Base-by-base conservation (phyloP, 2,329 filamentous ascomycete species). In the Clonostachys solani region DNA sequence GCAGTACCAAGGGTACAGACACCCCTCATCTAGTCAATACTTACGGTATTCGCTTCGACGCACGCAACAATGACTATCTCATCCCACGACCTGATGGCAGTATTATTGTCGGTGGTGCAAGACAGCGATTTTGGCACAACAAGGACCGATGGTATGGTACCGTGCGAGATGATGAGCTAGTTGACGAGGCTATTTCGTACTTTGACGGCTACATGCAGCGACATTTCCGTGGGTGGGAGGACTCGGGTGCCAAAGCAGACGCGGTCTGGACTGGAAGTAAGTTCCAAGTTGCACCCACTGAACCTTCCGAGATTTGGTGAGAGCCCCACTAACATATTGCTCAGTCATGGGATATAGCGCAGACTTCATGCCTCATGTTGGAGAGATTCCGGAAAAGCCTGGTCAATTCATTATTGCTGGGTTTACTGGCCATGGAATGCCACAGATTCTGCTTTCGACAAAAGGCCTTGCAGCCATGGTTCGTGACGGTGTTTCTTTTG, bases 341-440 rank as follows among this genome's bases (percentile, higher is more conserved):
- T 12, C 23, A 67, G 68, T 73, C 10, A 70, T 71, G 66, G 70
- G 69, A 2, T 68, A 68, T 42, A 71, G 65, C 0, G 59, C 60
- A 0, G 73, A 77, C 49, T 60, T 56, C 1, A 51, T 67, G 15
- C 73, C 75, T 0, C 65, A 69, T n/a, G 56, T 79, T 2, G 74
- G 74, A 0, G 2, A 54, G 0, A 60, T 78, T 0, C 35, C 48
- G 2, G 33, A 47, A 0, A 63, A 61, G 42, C 46, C 58, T 3
- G 63, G 61, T 6, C 65, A 73, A 50, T 72, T 66, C 42, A 60
- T 78, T n/a, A 56, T 73, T 18, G 73, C 68, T 0, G 75, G 75
- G 1, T 78, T 77, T 49, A 71, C 67, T 33, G 75, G 76, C 0
- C 73, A 77, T 47, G 76, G 75, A 1, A 79, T 79, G 74, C 66